Conservation (phyloP, 306 rosid species). For the Dalbergia cultrata region DNA sequence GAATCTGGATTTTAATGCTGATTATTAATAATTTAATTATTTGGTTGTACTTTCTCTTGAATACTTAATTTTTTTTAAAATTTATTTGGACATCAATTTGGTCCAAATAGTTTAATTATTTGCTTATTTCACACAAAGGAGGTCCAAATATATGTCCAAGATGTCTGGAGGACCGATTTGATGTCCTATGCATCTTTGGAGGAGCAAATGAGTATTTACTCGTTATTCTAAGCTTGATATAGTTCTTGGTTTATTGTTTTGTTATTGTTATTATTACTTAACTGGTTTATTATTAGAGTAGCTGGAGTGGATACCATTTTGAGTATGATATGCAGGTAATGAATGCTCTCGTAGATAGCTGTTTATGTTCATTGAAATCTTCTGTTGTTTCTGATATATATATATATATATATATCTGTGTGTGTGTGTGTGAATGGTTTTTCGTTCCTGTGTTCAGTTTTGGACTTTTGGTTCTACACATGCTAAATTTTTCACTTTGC, state of each 20-base stretch:
- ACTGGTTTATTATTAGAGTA: slow-evolving; percentile 67
- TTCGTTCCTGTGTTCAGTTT: slow-evolving; percentile 30
- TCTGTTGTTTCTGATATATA: neutral
- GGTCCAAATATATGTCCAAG: neutral
- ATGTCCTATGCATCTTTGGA: neutral
- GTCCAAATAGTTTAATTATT: neutral
- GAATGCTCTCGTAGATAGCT: slow-evolving; percentile 44
- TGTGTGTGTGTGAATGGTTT: no score
- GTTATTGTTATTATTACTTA: slow-evolving; percentile 52
- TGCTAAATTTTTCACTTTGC: slow-evolving; percentile 44
- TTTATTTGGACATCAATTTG: neutral
- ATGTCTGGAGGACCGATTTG: neutral
- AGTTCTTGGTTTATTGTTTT: neutral
- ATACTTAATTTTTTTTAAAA: neutral
- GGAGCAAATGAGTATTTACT: neutral
- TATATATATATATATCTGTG: slow-evolving; percentile 12
- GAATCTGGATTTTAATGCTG: slow-evolving; percentile 8
- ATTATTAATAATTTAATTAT: neutral
- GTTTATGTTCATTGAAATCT: neutral
- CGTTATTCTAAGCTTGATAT: neutral
- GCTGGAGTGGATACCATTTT: slow-evolving; percentile 78
- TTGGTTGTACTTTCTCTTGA: neutral
- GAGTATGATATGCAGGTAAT: slow-evolving; percentile 81
- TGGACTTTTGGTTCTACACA: slow-evolving; percentile 17
- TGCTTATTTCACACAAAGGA: neutral